Evolutionary conservation across 75 land plant genomes (phyloP), one percentile per base, ranked within the genome.

Genomic region (Azolla pinnata): DNA sequence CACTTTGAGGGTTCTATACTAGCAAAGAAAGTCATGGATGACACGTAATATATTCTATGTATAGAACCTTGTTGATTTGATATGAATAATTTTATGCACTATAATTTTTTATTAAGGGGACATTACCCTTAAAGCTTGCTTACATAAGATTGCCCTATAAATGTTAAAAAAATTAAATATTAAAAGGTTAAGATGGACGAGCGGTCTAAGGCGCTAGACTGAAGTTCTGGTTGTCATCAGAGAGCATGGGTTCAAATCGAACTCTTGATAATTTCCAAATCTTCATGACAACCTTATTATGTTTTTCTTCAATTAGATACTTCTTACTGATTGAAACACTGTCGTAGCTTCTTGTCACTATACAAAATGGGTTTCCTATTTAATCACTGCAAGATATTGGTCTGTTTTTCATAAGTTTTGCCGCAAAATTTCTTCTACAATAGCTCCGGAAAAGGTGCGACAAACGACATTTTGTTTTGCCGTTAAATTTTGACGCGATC

Each of bases 181-280:
- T 29, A 52, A 12, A 26, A 52, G 27, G 85, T 84, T 81, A 84
- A 81, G 87, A 84, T 84, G 88, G 88, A 84, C 88, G 84, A 84
- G 88, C 78, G 88, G 88, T 84, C 84, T 81, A 84, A 84, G 88
- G 88, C 88, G 88, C 84, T 84, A 81, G 88, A 84, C 88, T 84
- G 84, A 84, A 84, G 88, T 84, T 84, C 88, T 82, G 81, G 81
- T 82, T 78, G 34, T 82, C 79, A 60, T 30, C 26, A 61, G 81
- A 79, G 79, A 78, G 85, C 81, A 81, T 78, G 85, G 85, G 85
- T 82, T 82, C 84, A 82, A 82, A 77, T 66, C 84, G 81, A 78
- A 82, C 84, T 82, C 78, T 81, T 66, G 68, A 66, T 61, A 66
- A 18, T 44, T 10, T 19, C n/a, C n/a, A n/a, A 50, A 8, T 50